Base-by-base conservation (phyloP, 331 rosid species). In the Arachis monticola region DNA sequence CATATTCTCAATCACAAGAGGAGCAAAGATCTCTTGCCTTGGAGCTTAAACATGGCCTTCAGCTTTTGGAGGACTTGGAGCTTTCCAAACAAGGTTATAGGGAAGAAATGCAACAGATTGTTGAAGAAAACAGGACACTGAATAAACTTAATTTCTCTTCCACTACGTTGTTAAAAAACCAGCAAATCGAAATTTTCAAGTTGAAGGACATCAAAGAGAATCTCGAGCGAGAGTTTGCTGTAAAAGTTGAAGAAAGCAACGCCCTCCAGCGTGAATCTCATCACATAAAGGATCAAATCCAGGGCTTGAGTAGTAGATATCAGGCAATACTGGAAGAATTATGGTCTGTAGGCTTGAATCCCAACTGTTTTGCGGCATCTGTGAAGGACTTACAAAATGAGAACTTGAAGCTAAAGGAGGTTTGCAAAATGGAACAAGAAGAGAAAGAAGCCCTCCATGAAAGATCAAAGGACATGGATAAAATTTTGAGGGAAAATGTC, bases 181-280 rank as follows among this genome's bases (percentile, higher is more conserved):
- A 92, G 81, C 94, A 90, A 80, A 81, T 66, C n/a, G 98, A 95
- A 81, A 84, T 92, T 56, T 85, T 82, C 7, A 83, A 81, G 83
- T 86, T 95, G 86, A 92, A 86, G 91, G 88, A 77, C 79, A 88
- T 96, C 73, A 96, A 96, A 79, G 96, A 90, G 70, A 92, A 89
- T 77, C 91, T 96, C 66, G 99, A 90, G 61, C 86, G 64, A 6
- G 91, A 86, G 63, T 89, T 96, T 69, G 52, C 81, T 1, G 58
- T 69, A 41, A 92, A 89, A 80, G 85, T 87, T 78, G 93, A 85
- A 59, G 88, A 96, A 73, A 89, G 91, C 73, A 81, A 80, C 79
- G 58, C 82, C 48, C 89, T 96, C 59, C 91, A 87, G 73, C 72
- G 46, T 40, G 94, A 92, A 70, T 88, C 92, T 67, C 63, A 52